Evolutionary conservation across 2,329 filamentous ascomycete genomes (phyloP), one percentile per base, ranked within the genome.

Genomic region (Huntiella savannae): DNA sequence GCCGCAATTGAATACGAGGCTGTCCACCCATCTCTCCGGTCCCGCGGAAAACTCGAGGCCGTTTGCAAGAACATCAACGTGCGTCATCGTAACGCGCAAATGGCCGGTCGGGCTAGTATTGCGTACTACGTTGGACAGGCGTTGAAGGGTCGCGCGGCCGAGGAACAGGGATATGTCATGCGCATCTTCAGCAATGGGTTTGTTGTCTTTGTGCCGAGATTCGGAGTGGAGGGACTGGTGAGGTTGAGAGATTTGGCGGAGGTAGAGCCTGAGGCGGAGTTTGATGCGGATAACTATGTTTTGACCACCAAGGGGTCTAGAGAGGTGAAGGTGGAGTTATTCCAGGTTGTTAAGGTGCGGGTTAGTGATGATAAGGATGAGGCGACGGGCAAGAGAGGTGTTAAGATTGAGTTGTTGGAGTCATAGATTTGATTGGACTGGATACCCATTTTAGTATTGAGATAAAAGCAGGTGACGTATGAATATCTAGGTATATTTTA

Each of bases 51-150:
- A 54, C 77, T 98, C 47, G 87, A 96, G 62, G 82, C 78, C 48
- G 84, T 98, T 17, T 96, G 91, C 72, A 87, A 86, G 62, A 98
- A 98, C 65, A 95, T 98, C 72, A 98, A 98, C 62, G 79, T 91
- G 49, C 79, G 91, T 5, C 91, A 98, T 62, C 84, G 91, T 57
- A 98, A 98, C 62, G 91, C 91, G 32, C 91, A 98, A 63, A 80
- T 93, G 63, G 91, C 91, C 2, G 88, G 88, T 33, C 78, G 91
- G 50, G 88, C 91, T 19, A 91, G 82, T 54, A 87, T 98, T 52
- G 87, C 94, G 55, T 98, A 96, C 66, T 98, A 96, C 59, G 91
- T 98, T 42, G 91, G 91, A 0, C 91, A 98, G 64, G 86, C 88
- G 10, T 77, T 98, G 47, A 91, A 91, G 65, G 49, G 45, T 28